Evolutionary conservation across 2,329 filamentous ascomycete genomes (phyloP).

Genomic region (Gaeumannomyces sp.): DNA sequence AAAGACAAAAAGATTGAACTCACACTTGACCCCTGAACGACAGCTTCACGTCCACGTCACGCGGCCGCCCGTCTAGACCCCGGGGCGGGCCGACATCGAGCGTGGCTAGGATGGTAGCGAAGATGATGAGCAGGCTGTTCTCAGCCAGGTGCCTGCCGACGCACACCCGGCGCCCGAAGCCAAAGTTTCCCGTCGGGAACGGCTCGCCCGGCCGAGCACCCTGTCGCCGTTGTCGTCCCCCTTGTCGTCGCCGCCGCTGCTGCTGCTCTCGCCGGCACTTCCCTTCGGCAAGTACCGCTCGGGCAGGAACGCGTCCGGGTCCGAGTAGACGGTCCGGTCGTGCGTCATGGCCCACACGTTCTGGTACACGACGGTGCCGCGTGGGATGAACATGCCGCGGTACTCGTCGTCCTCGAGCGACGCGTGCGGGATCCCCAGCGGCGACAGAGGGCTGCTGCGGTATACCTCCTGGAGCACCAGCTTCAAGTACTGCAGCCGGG

Average conservation of each 20-base stretch:
- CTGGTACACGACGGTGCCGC: slow-evolving; percentile 33
- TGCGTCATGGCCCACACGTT: slow-evolving; percentile 35
- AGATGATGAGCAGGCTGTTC: slow-evolving; percentile 34
- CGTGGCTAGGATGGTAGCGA: slow-evolving; percentile 28
- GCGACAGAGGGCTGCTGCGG: slow-evolving; percentile 26
- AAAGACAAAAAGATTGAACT: slow-evolving; percentile 8
- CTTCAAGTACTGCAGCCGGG: slow-evolving; percentile 29
- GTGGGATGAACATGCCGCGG: slow-evolving; percentile 38
- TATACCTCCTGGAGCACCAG: slow-evolving; percentile 29
- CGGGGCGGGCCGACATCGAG: slow-evolving; percentile 18
- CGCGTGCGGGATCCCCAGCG: slow-evolving; percentile 33
- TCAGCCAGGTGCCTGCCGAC: slow-evolving; percentile 41
- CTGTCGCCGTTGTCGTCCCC: not conserved
- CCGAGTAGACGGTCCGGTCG: slow-evolving; percentile 22
- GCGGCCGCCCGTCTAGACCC: slow-evolving; percentile 16
- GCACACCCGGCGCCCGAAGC: slow-evolving; percentile 40
- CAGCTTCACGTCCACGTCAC: slow-evolving; percentile 20
- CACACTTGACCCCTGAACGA: slow-evolving; percentile 23
- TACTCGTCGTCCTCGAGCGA: slow-evolving; percentile 33
- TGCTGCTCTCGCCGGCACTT: slow-evolving; percentile 16
- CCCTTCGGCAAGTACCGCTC: slow-evolving; percentile 22
- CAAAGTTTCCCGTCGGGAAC: slow-evolving; percentile 28
- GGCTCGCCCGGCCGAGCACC: slow-evolving; percentile 19
- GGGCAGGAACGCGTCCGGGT: slow-evolving; percentile 27
- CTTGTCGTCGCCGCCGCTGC: not conserved